A percentile compares a stretch with the other conserved stretches of the same genome.
These are phyloP conservation scores for Soucietia sequanensis DNA, from an alignment of 805 yeast species.

Conservation along the genomic window DNA sequence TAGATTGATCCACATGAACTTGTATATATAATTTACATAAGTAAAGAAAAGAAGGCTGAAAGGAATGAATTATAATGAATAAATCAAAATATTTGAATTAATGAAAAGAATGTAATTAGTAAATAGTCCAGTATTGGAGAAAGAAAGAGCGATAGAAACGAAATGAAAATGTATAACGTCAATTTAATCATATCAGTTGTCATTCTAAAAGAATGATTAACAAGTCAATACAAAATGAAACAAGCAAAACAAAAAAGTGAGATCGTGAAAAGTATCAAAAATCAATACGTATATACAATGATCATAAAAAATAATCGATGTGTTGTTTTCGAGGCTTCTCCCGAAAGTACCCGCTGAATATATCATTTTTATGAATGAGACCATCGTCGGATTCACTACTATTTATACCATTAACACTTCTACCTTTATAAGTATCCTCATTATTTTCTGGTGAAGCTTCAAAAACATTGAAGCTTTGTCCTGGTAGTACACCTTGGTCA, in stretches of 20 bases:
- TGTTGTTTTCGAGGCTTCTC: slow-evolving; percentile 33
- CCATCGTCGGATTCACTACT: slow-evolving; percentile 10
- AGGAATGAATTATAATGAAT: not conserved
- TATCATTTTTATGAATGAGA: slow-evolving; percentile 15
- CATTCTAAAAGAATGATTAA: no score
- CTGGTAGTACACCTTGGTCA: slow-evolving; percentile 34
- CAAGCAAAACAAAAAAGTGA: no score
- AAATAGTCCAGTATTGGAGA: not conserved
- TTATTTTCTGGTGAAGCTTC: slow-evolving; percentile 96
- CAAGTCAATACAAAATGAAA: no score
- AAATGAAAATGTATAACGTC: no score
- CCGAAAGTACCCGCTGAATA: slow-evolving; percentile 26
- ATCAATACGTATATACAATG: no score
- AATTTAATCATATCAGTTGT: no score
- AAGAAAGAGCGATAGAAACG: no score
- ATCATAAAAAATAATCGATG: slow-evolving; percentile 52
- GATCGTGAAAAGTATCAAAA: no score
- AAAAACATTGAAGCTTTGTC: slow-evolving; percentile 85
- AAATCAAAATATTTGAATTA: slow-evolving; percentile 2
- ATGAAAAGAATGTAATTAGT: not conserved
- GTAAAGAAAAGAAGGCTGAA: not conserved
- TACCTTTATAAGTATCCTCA: slow-evolving; percentile 47
- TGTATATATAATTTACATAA: no score
- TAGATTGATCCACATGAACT: slow-evolving; percentile 16
- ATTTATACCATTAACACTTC: slow-evolving; percentile 35